These are phyloP conservation scores for Helminthosporium solani DNA, from an alignment of 2,329 filamentous ascomycete species.

Conservation along the genomic window DNA sequence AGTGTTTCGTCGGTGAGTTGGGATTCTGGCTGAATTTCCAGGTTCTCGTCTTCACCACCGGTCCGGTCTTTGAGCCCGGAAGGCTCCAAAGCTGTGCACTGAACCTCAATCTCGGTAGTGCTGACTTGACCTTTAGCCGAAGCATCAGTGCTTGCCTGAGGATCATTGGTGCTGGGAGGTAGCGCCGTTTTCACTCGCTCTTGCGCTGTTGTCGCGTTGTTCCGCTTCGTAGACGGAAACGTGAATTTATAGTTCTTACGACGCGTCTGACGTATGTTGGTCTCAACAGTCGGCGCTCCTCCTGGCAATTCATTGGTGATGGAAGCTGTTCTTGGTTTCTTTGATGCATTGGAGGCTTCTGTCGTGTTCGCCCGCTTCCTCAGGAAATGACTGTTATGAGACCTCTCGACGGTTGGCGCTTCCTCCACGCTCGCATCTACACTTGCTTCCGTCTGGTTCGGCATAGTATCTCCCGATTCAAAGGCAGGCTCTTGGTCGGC, in stretches of 20 bases:
- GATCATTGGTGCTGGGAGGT: not conserved
- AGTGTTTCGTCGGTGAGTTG: not conserved
- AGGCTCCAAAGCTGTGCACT: not conserved
- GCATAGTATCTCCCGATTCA: not conserved
- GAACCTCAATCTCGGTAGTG: not conserved
- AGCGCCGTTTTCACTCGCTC: not conserved
- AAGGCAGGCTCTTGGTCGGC: not conserved
- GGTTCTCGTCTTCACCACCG: not conserved
- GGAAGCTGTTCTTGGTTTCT: not conserved
- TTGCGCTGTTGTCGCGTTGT: not conserved
- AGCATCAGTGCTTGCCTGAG: not conserved
- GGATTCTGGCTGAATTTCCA: not conserved
- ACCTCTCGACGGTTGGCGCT: not conserved
- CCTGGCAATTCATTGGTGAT: not conserved
- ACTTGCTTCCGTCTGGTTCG: not conserved
- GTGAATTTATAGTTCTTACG: not conserved
- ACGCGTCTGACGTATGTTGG: too few species aligned
- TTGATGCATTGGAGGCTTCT: not conserved
- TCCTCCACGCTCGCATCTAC: not conserved
- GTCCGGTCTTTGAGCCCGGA: constrained; percentile 1
- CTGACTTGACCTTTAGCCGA: not conserved
- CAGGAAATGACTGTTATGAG: not conserved
- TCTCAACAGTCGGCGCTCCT: not conserved
- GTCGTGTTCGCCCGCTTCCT: not conserved
- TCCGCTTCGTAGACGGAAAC: not conserved